phyloP scores from a whole-genome alignment of 2,329 filamentous ascomycete genomes.

The Arthrobotrys iridis region DNA sequence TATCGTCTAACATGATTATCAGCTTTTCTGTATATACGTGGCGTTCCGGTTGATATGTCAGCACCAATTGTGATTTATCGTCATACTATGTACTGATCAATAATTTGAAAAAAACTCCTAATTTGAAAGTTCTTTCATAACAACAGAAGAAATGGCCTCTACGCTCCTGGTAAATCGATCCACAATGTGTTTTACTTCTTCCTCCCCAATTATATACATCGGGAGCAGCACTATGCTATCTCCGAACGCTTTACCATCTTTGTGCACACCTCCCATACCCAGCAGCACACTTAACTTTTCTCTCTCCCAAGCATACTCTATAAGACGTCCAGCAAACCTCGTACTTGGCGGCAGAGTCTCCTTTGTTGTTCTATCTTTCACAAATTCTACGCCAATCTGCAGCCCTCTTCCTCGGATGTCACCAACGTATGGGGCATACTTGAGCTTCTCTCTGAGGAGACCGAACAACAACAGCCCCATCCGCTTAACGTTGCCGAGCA shows the following conservation, averaged over 20 bases:
- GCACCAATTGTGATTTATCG: neutral
- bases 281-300: conserved; percentile 45
- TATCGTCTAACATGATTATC: no score
- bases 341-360: conserved; percentile 62
- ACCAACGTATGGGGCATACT: conserved; percentile 66
- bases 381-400: conserved; percentile 70
- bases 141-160: conserved; percentile 18
- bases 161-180: conserved; percentile 38
- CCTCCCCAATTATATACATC: conserved; percentile 46
- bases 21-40: neutral
- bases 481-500: conserved; percentile 69
- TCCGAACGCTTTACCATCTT: conserved; percentile 25
- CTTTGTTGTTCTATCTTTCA: conserved; percentile 66
- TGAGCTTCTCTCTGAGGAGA: conserved; percentile 64
- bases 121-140: conserved; percentile 13
- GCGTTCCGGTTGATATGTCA: neutral
- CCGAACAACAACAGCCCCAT: conserved; percentile 67
- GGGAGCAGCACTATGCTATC: conserved; percentile 41
- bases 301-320: conserved; percentile 46
- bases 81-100: neutral
- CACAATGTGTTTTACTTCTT: conserved; percentile 30
- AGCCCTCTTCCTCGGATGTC: conserved; percentile 71
- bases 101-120: neutral
- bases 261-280: conserved; percentile 44
- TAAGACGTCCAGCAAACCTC: conserved; percentile 28